Evolutionary conservation across 2,329 filamentous ascomycete species (phyloP).

Genomic region (Fusarium verrucosum): DNA sequence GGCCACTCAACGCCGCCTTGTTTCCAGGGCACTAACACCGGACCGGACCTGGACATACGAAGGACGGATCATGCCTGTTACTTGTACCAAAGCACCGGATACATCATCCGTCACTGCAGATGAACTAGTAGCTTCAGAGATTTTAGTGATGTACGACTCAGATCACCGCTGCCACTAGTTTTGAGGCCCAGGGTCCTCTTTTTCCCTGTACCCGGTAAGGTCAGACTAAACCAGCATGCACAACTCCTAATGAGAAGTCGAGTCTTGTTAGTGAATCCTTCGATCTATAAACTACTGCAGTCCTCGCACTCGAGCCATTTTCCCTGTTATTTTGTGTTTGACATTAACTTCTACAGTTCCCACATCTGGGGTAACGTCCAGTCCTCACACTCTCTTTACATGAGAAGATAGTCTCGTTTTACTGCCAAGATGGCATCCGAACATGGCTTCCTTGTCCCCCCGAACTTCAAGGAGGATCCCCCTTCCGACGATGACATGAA

Average conservation of each 20-base stretch:
- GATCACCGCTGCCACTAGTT: constrained; percentile 29
- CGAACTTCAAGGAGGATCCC: constrained; percentile 19
- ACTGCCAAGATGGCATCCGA: constrained; percentile 12
- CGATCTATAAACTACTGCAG: constrained; percentile 4
- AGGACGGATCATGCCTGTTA: constrained; percentile 6
- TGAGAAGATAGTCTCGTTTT: neutral
- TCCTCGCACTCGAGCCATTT: constrained; percentile 2
- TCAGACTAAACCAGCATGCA: constrained; percentile 16
- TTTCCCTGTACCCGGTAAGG: constrained; percentile 22
- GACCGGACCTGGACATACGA: neutral
- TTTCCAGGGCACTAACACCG: neutral
- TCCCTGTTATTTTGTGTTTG: neutral
- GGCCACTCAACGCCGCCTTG: neutral
- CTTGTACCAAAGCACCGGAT: constrained; percentile 3
- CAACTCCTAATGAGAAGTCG: neutral
- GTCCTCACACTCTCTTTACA: neutral
- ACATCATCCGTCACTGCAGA: constrained; percentile 8
- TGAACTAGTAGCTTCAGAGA: constrained; percentile 11
- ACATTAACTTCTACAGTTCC: neutral
- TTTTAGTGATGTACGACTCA: constrained; percentile 33
- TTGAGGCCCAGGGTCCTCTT: constrained; percentile 10
- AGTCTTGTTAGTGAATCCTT: neutral
- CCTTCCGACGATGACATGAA: constrained; percentile 34
- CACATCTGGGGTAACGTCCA: neutral
- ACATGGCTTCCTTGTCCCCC: constrained; percentile 37